These are phyloP conservation scores for Aspergillus baeticus DNA, from an alignment of 495 filamentous ascomycete genomes.

Conservation along the genomic window DNA sequence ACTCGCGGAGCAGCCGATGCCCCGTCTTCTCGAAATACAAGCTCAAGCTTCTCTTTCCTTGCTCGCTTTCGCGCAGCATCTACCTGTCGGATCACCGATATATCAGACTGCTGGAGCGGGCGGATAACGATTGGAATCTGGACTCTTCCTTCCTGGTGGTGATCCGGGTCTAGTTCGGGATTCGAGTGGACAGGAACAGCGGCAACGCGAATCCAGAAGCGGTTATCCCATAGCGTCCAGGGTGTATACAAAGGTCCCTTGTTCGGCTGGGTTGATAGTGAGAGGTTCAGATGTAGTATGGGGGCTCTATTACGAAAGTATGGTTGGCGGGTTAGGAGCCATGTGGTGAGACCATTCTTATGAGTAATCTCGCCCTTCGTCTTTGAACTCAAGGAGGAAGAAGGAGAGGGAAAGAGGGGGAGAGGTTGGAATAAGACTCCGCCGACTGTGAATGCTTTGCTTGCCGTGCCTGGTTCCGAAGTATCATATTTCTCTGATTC, in stretches of 20 bases:
- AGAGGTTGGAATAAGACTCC: slow-evolving; percentile 56
- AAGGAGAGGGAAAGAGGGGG: slow-evolving; percentile 20
- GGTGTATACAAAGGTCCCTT: slow-evolving; percentile 13
- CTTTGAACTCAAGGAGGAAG: slow-evolving; percentile 12
- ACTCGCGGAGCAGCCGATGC: too few species aligned
- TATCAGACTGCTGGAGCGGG: slow-evolving; percentile 50
- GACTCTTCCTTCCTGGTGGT: not conserved
- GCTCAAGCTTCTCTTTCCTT: too few species aligned
- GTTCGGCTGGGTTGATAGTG: not conserved
- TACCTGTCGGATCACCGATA: slow-evolving; percentile 26
- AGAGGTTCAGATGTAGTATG: not conserved
- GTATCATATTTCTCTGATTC: too few species aligned
- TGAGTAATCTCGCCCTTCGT: not conserved
- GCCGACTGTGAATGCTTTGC: slow-evolving; percentile 50
- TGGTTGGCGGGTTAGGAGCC: slow-evolving; percentile 53
- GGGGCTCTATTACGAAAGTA: slow-evolving; percentile 33
- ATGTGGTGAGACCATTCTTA: slow-evolving; percentile 26
- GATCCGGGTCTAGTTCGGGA: not conserved
- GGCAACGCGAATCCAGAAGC: slow-evolving; percentile 74
- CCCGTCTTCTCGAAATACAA: too few species aligned
- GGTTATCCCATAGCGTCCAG: slow-evolving; percentile 68
- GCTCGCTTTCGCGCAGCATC: not conserved
- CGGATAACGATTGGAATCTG: slow-evolving; percentile 30
- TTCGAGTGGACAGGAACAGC: not conserved
- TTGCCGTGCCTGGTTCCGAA: slow-evolving; percentile 16